A percentile compares a stretch with the other conserved stretches of the same genome.
phyloP scores from a whole-genome alignment of 2,329 filamentous ascomycete genomes.

The Penicillium sp. region DNA sequence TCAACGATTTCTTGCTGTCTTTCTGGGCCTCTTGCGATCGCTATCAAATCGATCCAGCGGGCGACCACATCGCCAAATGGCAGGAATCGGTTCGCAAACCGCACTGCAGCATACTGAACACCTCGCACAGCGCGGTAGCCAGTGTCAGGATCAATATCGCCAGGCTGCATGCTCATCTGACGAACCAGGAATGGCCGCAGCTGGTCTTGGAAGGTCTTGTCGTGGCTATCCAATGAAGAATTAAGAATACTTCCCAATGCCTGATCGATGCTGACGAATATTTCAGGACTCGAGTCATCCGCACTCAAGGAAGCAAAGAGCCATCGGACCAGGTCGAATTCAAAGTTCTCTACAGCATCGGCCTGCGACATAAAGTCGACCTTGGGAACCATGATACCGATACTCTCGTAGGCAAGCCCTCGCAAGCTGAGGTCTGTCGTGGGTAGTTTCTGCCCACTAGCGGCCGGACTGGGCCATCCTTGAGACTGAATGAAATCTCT shows the following conservation, averaged over 20 bases:
- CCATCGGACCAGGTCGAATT: constrained; percentile 62
- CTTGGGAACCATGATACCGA: constrained; percentile 68
- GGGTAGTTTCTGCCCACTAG: constrained; percentile 52
- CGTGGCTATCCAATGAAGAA: constrained; percentile 50
- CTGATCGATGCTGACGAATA: constrained; percentile 85
- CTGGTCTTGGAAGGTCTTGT: constrained; percentile 40
- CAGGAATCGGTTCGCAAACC: constrained; percentile 87
- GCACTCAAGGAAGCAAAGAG: constrained; percentile 79
- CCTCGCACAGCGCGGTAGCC: constrained; percentile 59
- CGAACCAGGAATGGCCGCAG: constrained; percentile 61
- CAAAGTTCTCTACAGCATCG: constrained; percentile 43
- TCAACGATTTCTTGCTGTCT: constrained; percentile 82
- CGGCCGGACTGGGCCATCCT: constrained; percentile 71
- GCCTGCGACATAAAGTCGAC: constrained; percentile 36
- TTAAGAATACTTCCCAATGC: constrained; percentile 75
- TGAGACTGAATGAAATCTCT: constrained; percentile 72
- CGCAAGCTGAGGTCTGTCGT: constrained; percentile 65
- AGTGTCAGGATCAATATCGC: constrained; percentile 36
- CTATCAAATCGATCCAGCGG: constrained; percentile 85
- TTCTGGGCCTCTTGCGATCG: constrained; percentile 59
- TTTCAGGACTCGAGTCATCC: constrained; percentile 68
- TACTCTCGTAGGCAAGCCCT: constrained; percentile 82
- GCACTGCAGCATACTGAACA: constrained; percentile 75
- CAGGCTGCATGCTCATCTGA: constrained; percentile 58
- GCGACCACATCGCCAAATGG: constrained; percentile 74